phyloP scores from a whole-genome alignment of 2,329 filamentous ascomycete genomes.

The Acarospora socialis region DNA sequence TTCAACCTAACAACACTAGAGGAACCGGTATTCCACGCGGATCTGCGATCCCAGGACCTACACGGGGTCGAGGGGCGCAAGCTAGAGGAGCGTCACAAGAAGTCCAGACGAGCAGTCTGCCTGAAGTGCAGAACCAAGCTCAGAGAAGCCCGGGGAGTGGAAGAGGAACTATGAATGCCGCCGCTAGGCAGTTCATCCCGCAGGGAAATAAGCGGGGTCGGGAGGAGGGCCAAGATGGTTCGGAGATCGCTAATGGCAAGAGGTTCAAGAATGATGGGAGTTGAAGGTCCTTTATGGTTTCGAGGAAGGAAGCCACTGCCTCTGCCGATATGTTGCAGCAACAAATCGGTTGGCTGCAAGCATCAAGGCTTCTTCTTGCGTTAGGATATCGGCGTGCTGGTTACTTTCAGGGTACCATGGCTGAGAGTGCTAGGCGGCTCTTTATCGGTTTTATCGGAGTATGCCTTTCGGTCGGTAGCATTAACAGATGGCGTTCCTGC shows the following conservation, averaged over 20 bases:
- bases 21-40: conserved; percentile 20
- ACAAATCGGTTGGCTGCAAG: neutral
- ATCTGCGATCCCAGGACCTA: conserved; percentile 25
- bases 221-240: conserved; percentile 10
- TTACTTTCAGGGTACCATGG: neutral
- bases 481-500: too few relatives aligned
- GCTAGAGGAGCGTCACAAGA: conserved; percentile 28
- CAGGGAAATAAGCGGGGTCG: conserved; percentile 11
- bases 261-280: conserved; percentile 5
- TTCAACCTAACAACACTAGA: conserved; percentile 19
- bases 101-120: conserved; percentile 24
- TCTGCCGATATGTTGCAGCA: neutral
- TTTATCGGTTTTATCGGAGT: neutral
- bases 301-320: neutral
- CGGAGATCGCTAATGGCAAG: conserved; percentile 4
- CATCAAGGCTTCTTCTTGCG: neutral
- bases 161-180: conserved; percentile 8
- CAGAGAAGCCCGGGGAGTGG: conserved; percentile 16
- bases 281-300: neutral
- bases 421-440: neutral
- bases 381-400: neutral
- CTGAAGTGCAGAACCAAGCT: conserved; percentile 19
- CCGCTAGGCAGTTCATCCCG: conserved; percentile 14
- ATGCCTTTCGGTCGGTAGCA: too few relatives aligned
- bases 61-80: conserved; percentile 26